phyloP scores from a whole-genome alignment of 2,329 filamentous ascomycete genomes.

The Trichoderma hamatum region DNA sequence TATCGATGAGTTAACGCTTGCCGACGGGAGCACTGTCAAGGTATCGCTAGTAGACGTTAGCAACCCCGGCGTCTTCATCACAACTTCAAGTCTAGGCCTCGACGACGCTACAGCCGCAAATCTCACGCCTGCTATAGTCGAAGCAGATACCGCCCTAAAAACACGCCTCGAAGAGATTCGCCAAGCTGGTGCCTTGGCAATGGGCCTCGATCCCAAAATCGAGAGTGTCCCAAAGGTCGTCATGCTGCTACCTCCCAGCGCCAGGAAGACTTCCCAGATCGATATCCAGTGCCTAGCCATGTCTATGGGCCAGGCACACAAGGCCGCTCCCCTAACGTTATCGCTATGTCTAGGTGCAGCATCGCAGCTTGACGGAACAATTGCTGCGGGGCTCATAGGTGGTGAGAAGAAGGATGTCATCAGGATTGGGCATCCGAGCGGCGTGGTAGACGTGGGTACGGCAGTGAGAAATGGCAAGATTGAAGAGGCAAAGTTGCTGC shows the following conservation, averaged over 20 bases:
- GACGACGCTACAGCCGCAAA: slow-evolving; percentile 51
- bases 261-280: slow-evolving; percentile 31
- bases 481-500: slow-evolving; percentile 48
- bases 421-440: slow-evolving; percentile 52
- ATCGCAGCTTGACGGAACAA: slow-evolving; percentile 49
- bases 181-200: slow-evolving; percentile 57
- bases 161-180: slow-evolving; percentile 59
- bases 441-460: slow-evolving; percentile 50
- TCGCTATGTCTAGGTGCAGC: slow-evolving; percentile 56
- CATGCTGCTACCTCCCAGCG: slow-evolving; percentile 45
- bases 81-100: slow-evolving; percentile 53
- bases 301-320: slow-evolving; percentile 60
- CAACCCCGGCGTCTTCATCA: slow-evolving; percentile 66
- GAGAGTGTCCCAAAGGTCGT: slow-evolving; percentile 65
- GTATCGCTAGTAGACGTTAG: slow-evolving; percentile 65
- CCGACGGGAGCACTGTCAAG: slow-evolving; percentile 42
- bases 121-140: slow-evolving; percentile 58
- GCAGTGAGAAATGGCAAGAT: slow-evolving; percentile 45
- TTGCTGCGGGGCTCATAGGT: slow-evolving; percentile 42
- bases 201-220: slow-evolving; percentile 57
- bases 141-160: slow-evolving; percentile 48
- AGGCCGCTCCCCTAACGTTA: slow-evolving; percentile 59
- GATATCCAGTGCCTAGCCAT: slow-evolving; percentile 53
- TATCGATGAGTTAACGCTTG: slow-evolving; percentile 52
- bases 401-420: slow-evolving; percentile 36